Conservation (phyloP, 225 moss, liverwort and hornwort species). For the Thuidium tamariscinum region DNA sequence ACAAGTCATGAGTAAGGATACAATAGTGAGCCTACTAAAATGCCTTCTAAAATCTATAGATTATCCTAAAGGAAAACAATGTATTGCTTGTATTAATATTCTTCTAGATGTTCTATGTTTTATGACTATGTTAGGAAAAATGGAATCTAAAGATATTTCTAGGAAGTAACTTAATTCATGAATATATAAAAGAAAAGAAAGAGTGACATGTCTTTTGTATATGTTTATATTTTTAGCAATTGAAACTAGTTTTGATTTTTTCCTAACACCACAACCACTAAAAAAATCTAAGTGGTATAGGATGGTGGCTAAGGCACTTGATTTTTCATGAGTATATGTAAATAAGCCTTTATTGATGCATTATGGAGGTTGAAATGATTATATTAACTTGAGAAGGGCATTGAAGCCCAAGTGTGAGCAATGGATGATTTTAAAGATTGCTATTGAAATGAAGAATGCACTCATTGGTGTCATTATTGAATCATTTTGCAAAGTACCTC, state of each 20-base stretch:
- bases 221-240: background rate
- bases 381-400: rapidly evolving
- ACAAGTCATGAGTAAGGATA: background rate
- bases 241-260: background rate
- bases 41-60: background rate
- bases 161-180: background rate
- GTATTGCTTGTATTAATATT: background rate
- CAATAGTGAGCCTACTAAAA: background rate
- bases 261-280: rapidly evolving
- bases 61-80: background rate
- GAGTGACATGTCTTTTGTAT: background rate
- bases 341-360: background rate
- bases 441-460: too few species aligned
- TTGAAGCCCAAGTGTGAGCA: background rate
- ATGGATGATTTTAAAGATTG: background rate
- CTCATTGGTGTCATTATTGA: background rate
- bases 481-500: background rate
- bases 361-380: background rate
- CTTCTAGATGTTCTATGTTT: rapidly evolving
- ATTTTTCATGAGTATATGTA: too few species aligned
- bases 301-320: background rate
- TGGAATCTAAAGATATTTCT: background rate
- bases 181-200: background rate
- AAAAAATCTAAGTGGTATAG: rapidly evolving
- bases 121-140: background rate